phyloP scores from a whole-genome alignment of 1,284 basidiomycete species.

The Phellinidium pouzarii region DNA sequence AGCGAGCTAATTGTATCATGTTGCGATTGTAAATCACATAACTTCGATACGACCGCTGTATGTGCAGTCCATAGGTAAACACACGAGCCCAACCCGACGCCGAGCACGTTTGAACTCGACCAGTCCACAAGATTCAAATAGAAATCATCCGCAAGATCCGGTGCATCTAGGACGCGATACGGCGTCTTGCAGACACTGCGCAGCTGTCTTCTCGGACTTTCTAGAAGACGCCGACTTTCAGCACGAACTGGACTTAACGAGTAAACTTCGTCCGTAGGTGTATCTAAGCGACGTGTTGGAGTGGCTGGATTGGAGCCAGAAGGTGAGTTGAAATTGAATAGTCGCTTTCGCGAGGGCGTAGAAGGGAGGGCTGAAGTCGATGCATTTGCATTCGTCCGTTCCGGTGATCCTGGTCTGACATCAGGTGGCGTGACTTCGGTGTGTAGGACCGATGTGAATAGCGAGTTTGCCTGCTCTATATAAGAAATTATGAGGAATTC shows the following conservation, averaged over 20 bases:
- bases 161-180: conserved; percentile 95
- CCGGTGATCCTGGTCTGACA: conserved; percentile 52
- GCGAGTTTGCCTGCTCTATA: conserved; percentile 70
- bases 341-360: conserved; percentile 59
- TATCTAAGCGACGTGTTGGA: conserved; percentile 61
- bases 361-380: conserved; percentile 41
- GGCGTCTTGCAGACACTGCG: conserved; percentile 91
- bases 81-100: conserved; percentile 86
- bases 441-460: conserved; percentile 68
- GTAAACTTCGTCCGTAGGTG: conserved; percentile 78
- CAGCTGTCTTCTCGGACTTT: conserved; percentile 76
- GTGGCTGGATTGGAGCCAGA: conserved; percentile 50
- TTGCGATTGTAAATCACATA: conserved; percentile 70
- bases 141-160: conserved; percentile 95
- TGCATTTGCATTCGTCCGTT: conserved; percentile 39
- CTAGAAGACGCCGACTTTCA: conserved; percentile 77
- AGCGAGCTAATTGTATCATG: conserved; percentile 78
- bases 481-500: conserved; percentile 5
- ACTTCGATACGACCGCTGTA: conserved; percentile 85
- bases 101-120: conserved; percentile 91
- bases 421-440: conserved; percentile 69
- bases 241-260: conserved; percentile 86
- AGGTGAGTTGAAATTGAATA: conserved; percentile 66
- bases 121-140: conserved; percentile 98
- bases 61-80: conserved; percentile 98